Conservation (phyloP, 495 filamentous ascomycete species). For the Penicillium chermesinum region DNA sequence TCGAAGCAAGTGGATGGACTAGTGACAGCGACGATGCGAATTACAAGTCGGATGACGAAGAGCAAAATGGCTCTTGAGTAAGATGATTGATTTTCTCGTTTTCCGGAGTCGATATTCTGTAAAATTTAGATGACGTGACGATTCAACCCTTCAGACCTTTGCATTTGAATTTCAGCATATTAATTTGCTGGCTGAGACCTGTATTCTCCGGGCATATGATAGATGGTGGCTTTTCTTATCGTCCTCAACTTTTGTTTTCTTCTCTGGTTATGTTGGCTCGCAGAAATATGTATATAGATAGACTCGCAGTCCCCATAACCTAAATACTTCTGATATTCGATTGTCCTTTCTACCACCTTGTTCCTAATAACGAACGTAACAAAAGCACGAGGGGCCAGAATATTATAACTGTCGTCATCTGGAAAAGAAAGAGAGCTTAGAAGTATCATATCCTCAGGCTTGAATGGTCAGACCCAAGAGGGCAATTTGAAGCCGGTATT, state of each 20-base stretch:
- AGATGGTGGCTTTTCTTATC: neutral
- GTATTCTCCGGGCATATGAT: neutral
- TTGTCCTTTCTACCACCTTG: too few relatives aligned
- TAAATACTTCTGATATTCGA: too few relatives aligned
- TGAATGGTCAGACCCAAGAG: too few relatives aligned
- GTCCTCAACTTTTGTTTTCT: neutral
- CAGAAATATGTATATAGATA: neutral
- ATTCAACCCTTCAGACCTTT: neutral
- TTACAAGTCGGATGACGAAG: conserved; percentile 49
- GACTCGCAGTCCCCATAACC: too few relatives aligned
- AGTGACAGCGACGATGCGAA: conserved; percentile 48
- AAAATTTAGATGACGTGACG: neutral
- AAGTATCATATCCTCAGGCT: too few relatives aligned
- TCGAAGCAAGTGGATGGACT: conserved; percentile 59
- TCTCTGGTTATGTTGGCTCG: neutral
- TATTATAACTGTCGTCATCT: too few relatives aligned
- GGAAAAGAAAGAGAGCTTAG: too few relatives aligned
- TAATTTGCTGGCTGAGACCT: neutral
- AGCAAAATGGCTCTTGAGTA: conserved; percentile 13
- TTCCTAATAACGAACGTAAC: too few relatives aligned
- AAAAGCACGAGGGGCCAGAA: too few relatives aligned
- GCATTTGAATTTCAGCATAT: neutral
- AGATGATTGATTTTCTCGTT: conserved; percentile 4
- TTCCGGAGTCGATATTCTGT: conserved; percentile 9
- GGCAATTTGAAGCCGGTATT: too few relatives aligned